phyloP scores from a whole-genome alignment of 768 basidiomycete genomes.

The Paxillus ammoniavirescens region DNA sequence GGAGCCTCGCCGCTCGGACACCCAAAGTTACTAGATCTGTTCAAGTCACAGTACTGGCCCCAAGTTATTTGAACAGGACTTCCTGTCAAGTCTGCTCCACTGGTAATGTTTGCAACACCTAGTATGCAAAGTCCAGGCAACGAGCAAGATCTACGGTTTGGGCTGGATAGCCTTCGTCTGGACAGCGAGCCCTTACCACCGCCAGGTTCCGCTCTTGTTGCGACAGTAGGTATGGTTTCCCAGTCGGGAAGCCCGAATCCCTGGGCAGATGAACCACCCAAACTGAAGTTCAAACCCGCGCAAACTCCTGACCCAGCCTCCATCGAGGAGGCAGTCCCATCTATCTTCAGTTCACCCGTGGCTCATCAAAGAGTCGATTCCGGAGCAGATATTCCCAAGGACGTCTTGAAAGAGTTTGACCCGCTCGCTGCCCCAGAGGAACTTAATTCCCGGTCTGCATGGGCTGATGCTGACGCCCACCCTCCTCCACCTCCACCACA shows the following conservation, averaged over 20 bases:
- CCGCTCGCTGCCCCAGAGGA: conserved; percentile 60
- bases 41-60: background rate
- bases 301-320: conserved; percentile 44
- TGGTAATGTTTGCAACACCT: background rate
- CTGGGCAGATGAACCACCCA: conserved; percentile 17
- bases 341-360: conserved; percentile 26
- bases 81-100: background rate
- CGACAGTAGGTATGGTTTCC: background rate
- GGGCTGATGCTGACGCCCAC: conserved; percentile 62
- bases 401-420: conserved; percentile 65
- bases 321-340: conserved; percentile 41
- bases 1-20: too few species aligned
- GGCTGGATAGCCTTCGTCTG: background rate
- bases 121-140: background rate
- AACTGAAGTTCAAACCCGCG: conserved; percentile 5
- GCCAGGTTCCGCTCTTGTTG: background rate
- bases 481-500: conserved; percentile 42
- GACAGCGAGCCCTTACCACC: background rate
- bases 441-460: conserved; percentile 59
- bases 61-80: background rate
- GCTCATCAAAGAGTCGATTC: conserved; percentile 6
- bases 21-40: too few species aligned
- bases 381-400: conserved; percentile 23
- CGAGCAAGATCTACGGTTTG: background rate
- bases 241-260: conserved; percentile 12